A percentile compares a stretch with the other conserved stretches of the same genome.
Evolutionary conservation across 1,284 basidiomycete genomes (phyloP).

Genomic region (Fomitiporia mediterranea): DNA sequence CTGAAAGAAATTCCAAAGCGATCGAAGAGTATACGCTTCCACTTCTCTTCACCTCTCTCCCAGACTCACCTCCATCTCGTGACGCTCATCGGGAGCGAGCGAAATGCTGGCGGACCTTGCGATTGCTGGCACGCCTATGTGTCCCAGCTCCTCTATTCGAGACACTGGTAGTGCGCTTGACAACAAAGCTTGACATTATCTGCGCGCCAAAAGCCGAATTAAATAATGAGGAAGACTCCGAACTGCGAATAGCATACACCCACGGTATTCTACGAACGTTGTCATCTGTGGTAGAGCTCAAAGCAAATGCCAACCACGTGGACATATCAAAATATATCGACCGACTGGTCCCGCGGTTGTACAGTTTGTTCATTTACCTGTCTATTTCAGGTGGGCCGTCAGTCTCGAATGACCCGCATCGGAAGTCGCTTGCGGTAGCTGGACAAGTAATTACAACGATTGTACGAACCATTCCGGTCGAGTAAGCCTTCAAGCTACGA

Average conservation of each 20-base stretch:
- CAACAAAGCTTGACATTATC: conserved; percentile 73
- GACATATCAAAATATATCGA: conserved; percentile 82
- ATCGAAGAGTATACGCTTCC: conserved; percentile 79
- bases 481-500: conserved; percentile 47
- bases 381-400: conserved; percentile 36
- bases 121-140: conserved; percentile 74
- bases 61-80: conserved; percentile 56
- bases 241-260: conserved; percentile 70
- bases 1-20: conserved; percentile 57
- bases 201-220: conserved; percentile 38
- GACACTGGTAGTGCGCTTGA: conserved; percentile 74
- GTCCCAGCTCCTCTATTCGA: conserved; percentile 78
- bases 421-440: conserved; percentile 59
- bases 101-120: conserved; percentile 66
- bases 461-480: conserved; percentile 53
- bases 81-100: conserved; percentile 53
- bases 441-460: conserved; percentile 67
- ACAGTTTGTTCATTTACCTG: conserved; percentile 64
- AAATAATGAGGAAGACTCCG: conserved; percentile 32
- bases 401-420: conserved; percentile 49
- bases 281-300: conserved; percentile 57
- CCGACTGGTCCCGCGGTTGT: conserved; percentile 65
- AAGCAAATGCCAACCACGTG: conserved; percentile 54
- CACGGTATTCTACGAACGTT: conserved; percentile 78
- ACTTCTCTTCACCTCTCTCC: conserved; percentile 69